phyloP scores from a whole-genome alignment of 2,329 filamentous ascomycete genomes.

The Trichoderma sp. region DNA sequence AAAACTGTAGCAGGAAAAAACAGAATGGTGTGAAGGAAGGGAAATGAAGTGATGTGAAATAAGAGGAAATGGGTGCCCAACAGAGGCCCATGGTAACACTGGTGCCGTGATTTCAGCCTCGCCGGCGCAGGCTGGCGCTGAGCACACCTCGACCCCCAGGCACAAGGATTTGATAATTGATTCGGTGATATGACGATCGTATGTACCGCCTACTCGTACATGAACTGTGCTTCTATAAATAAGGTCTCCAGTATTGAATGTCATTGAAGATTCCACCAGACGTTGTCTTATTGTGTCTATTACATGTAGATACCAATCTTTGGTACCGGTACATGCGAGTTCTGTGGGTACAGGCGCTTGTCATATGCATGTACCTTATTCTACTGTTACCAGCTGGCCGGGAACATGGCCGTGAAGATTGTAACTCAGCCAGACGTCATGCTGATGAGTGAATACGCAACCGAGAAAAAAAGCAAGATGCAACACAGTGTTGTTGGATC shows the following conservation, averaged over 20 bases:
- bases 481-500: not conserved
- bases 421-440: not conserved
- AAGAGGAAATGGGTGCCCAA: not conserved
- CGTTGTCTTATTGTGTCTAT: too few species aligned
- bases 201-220: not conserved
- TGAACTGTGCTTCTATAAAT: not conserved
- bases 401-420: not conserved
- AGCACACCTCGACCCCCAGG: not conserved
- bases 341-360: not conserved
- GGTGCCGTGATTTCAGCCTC: not conserved
- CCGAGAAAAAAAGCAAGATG: not conserved
- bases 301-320: not conserved
- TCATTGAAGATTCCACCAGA: not conserved
- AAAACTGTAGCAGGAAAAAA: not conserved
- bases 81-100: not conserved
- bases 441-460: not conserved
- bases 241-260: not conserved
- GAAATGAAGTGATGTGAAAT: not conserved
- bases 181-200: not conserved
- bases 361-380: not conserved
- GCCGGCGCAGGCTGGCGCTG: conserved; percentile 16
- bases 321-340: not conserved
- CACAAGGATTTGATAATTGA: not conserved
- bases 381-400: not conserved
- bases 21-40: not conserved